Evolutionary conservation across 2,329 filamentous ascomycete species (phyloP), one percentile per base, ranked within the genome.

Genomic region (Pleoardoris graminearum): DNA sequence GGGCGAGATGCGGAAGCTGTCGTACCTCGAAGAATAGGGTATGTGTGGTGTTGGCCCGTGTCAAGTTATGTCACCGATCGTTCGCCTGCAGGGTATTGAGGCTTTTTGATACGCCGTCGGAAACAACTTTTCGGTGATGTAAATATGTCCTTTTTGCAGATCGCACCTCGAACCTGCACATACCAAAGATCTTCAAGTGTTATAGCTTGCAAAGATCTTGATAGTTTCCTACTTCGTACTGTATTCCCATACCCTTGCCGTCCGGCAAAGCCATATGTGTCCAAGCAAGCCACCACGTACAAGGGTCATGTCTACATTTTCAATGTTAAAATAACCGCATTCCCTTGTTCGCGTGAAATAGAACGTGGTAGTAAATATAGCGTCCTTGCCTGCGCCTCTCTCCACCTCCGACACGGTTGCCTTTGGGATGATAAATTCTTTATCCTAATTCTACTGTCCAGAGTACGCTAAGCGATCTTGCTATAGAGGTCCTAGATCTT

Each of bases 1-100:
- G 59, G 93, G 94, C 58, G 94, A 99, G 82, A 97, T 99, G 94
- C 86, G 94, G 72, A 97, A 97, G 84, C 90, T 96, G 57, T 93
- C 89, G 4, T 97, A 97, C 77, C 88, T 73, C 30, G 70, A 73
- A 43, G 70, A 73, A 54, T 73, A 66, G 54, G 19, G 27, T 10
- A 17, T 30, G 23, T 30, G 25, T 23, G 27, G 17, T 19, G 22
- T 22, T 5, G 11, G 16, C 21, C 17, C 8, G 35, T 21, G 16
- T 37, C 16, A 8, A 3, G 35, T n/a, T 37, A 19, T 37, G 35
- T 27, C 6, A 27, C 6, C 33, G 14, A 16, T 36, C 14, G 17
- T 5, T 36, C 17, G 33, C 4, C n/a, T n/a, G n/a, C n/a, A n/a
- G n/a, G n/a, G n/a, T n/a, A n/a, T n/a, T n/a, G n/a, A n/a, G n/a